Percentiles rank a stretch among this genome's conserved stretches.
Evolutionary conservation across 2,329 filamentous ascomycete genomes (phyloP).

Genomic region (Lachnellula cervina): DNA sequence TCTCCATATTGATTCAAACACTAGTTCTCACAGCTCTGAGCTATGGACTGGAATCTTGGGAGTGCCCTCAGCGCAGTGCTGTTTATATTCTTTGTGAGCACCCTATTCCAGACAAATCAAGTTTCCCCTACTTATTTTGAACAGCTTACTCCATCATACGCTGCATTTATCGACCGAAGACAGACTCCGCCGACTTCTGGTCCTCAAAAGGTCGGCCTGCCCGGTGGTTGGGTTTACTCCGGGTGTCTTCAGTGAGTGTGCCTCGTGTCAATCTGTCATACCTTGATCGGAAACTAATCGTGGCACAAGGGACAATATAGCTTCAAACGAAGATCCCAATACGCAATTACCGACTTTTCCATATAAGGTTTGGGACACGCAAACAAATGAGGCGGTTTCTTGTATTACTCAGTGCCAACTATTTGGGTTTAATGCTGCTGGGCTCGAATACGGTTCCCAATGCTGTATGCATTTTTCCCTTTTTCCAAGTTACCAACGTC

Average conservation of each 20-base stretch:
- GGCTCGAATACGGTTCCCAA: slow-evolving; percentile 15
- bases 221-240: slow-evolving; percentile 18
- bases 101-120: too few relatives aligned
- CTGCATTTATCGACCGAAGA: too few relatives aligned
- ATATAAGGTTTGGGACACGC: slow-evolving; percentile 12
- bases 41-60: too few relatives aligned
- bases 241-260: slow-evolving; percentile 26
- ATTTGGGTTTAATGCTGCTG: slow-evolving; percentile 19
- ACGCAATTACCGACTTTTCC: slow-evolving; percentile 13
- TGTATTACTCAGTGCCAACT: slow-evolving; percentile 13
- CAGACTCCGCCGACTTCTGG: neutral
- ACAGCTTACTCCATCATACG: too few relatives aligned
- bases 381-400: slow-evolving; percentile 7
- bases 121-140: too few relatives aligned
- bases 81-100: too few relatives aligned
- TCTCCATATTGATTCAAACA: too few relatives aligned
- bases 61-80: too few relatives aligned
- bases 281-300: slow-evolving; percentile 32
- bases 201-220: slow-evolving; percentile 16
- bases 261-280: slow-evolving; percentile 40
- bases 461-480: slow-evolving; percentile 10
- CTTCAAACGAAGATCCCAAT: slow-evolving; percentile 39
- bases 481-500: slow-evolving; percentile 27
- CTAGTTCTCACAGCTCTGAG: too few relatives aligned
- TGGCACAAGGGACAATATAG: slow-evolving; percentile 50